Evolutionary conservation across 352 stramenopile genomes (phyloP), one percentile per base, ranked within the genome.

Genomic region (Globisporangium cystogenes): DNA sequence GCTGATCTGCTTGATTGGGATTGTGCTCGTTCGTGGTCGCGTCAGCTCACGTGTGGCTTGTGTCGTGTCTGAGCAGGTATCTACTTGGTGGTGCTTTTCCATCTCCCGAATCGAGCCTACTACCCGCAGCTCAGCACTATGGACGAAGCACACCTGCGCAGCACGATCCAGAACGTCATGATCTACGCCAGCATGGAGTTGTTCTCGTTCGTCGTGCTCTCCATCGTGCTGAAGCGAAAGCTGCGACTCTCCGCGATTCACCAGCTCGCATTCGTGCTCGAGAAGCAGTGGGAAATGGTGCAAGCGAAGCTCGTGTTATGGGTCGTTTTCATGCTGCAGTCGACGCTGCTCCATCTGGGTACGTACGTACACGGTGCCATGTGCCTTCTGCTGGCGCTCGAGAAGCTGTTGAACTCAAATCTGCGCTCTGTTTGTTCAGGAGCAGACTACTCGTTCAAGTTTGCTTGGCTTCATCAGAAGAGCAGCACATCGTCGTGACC

Each of bases 261-360:
- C 0, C 63, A 77, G 18, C 42, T 85, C 1, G 58, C 59, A 5
- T 80, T 85, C 40, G 55, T 82, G 26, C 51, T 85, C 15, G 50
- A 63, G 8, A 65, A 54, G 16, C 65, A 81, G 15, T 53, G 43
- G 23, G 55, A 51, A 8, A 47, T 71, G 29, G 41, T 79, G 1
- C 73, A 77, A 26, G 43, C 35, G 7, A 79, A 71, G 35, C 37
- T 84, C 14, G 26, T 72, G 15, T 59, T 73, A 31, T 79, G 72
- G 72, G 60, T 83, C 10, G 57, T 74, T 15, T 72, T 69, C 53
- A 62, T 65, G 5, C 49, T 71, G 6, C 67, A 74, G 33, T 52
- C 51, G 1, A 43, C 58, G 7, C 39, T 80, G 8, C 26, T 66
- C 1, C 69, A 82, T n/a, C 68, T 63, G 26, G 67, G 68, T 73